Conservation (phyloP, 73 alveolate species). For the Tetrahymena thermophila region DNA sequence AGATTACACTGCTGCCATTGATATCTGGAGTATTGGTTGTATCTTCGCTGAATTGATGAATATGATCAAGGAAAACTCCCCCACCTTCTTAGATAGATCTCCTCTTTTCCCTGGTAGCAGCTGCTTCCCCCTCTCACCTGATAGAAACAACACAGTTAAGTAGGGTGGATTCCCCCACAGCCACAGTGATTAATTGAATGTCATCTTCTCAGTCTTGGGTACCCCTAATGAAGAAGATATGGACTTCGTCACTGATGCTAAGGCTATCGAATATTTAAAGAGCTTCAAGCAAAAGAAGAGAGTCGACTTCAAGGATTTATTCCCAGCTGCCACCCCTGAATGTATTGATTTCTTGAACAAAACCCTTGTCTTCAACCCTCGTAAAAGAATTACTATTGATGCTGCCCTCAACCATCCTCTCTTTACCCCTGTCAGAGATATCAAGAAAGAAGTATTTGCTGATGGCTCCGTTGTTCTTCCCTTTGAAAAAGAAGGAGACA, state of each 20-base stretch:
- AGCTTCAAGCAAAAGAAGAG: conserved; percentile 57
- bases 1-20: conserved; percentile 93
- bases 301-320: conserved; percentile 52
- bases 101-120: conserved; percentile 99
- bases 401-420: conserved; percentile 77
- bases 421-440: conserved; percentile 35
- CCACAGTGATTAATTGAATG: conserved; percentile 81
- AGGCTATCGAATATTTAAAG: conserved; percentile 76
- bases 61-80: conserved; percentile 93
- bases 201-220: conserved; percentile 81
- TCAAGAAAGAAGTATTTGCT: conserved; percentile 40
- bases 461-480: conserved; percentile 37
- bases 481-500: conserved; percentile 47
- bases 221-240: conserved; percentile 78
- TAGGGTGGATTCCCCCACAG: conserved; percentile 79
- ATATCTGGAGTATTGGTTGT: conserved; percentile 96
- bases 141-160: conserved; percentile 65
- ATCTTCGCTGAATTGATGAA: conserved; percentile 93
- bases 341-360: conserved; percentile 63
- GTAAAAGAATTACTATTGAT: conserved; percentile 74
- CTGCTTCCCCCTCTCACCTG: conserved; percentile 97
- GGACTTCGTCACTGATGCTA: conserved; percentile 74
- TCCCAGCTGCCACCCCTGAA: conserved; percentile 66
- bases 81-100: conserved; percentile 82
- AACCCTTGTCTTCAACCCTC: conserved; percentile 70